Evolutionary conservation across 805 yeast species (phyloP).

Genomic region (Cyberlindnera mycetangii): DNA sequence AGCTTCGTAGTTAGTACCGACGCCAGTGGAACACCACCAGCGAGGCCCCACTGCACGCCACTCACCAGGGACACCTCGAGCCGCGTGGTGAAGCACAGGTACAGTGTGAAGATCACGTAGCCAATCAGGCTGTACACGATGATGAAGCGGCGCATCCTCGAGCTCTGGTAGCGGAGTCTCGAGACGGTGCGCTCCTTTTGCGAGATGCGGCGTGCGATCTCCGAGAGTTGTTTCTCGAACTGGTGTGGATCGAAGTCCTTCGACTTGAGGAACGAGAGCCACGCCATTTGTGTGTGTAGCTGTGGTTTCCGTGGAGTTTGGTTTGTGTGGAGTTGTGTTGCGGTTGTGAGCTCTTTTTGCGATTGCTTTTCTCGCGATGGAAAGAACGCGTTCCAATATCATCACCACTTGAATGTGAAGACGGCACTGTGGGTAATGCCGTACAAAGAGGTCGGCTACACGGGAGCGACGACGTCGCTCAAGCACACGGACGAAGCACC

Average conservation of each 20-base stretch:
- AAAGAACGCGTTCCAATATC: background rate
- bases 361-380: too few relatives aligned
- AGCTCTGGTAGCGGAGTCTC: slow-evolving; percentile 12
- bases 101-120: slow-evolving; percentile 4
- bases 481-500: slow-evolving; percentile 1
- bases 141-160: slow-evolving; percentile 4
- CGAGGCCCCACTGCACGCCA: slow-evolving; percentile 1
- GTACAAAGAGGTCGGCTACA: slow-evolving; percentile 12
- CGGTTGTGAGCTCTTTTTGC: too few relatives aligned
- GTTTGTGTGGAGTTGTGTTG: background rate
- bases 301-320: background rate
- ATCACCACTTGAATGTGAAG: too few relatives aligned
- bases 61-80: background rate
- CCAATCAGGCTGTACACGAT: slow-evolving; percentile 13
- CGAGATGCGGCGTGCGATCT: slow-evolving; percentile 35
- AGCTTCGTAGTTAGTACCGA: background rate
- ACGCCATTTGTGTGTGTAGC: slow-evolving; percentile 16
- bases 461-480: slow-evolving; percentile 9
- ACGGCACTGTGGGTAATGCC: slow-evolving; percentile 11
- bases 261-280: slow-evolving; percentile 27
- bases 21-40: slow-evolving; percentile 7
- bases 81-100: background rate
- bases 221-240: slow-evolving; percentile 42
- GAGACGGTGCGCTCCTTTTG: slow-evolving; percentile 28
- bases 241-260: slow-evolving; percentile 39